phyloP scores from a whole-genome alignment of 2,329 filamentous ascomycete genomes.

The Cordyceps javanica region DNA sequence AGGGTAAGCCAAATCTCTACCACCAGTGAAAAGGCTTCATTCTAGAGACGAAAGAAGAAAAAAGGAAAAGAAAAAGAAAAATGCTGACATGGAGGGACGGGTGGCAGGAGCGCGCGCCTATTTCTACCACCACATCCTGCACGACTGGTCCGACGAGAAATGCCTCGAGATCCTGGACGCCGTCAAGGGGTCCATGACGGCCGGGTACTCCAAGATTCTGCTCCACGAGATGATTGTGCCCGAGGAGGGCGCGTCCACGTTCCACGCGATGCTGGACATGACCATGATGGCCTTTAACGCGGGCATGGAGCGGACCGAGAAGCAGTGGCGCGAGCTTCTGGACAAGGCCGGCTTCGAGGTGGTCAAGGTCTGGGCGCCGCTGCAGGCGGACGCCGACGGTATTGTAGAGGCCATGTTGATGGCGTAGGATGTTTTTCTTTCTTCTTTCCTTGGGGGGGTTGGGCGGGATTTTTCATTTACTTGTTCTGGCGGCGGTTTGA shows the following conservation, averaged over 20 bases:
- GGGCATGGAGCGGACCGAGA: constrained; percentile 17
- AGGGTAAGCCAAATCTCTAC: background rate
- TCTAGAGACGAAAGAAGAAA: background rate
- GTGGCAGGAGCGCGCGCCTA: constrained; percentile 20
- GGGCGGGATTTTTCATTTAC: too few relatives aligned
- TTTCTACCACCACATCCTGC: constrained; percentile 22
- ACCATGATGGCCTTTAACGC: constrained; percentile 20
- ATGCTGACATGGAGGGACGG: background rate
- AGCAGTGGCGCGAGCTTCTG: constrained; percentile 17
- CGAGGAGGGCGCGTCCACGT: constrained; percentile 13
- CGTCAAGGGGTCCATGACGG: constrained; percentile 15
- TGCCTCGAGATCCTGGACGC: constrained; percentile 17
- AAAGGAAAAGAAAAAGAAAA: background rate
- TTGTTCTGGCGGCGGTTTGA: too few relatives aligned
- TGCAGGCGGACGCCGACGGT: background rate
- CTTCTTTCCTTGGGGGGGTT: too few relatives aligned
- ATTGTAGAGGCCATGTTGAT: constrained; percentile 5
- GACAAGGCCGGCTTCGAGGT: constrained; percentile 16
- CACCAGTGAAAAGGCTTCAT: too few relatives aligned
- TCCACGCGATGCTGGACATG: constrained; percentile 18
- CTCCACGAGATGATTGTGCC: constrained; percentile 25
- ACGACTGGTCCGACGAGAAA: constrained; percentile 21
- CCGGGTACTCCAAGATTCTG: constrained; percentile 26
- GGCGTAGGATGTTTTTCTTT: background rate
- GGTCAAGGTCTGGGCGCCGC: background rate